Evolutionary conservation across 257 asterid genomes (phyloP).

Genomic region (Penstemon barbatus): DNA sequence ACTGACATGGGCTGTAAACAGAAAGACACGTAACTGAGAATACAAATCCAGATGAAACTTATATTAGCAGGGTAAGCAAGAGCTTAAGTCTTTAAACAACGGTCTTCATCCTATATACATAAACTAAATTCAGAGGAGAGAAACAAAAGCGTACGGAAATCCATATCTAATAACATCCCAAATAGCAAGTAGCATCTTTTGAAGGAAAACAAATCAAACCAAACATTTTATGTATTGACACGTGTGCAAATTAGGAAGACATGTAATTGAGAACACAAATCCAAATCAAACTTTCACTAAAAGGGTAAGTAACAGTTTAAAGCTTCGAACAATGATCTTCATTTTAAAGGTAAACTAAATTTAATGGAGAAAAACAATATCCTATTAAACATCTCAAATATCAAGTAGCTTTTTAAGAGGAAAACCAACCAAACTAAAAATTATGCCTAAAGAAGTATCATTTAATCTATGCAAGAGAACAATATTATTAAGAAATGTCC

Average conservation of each 20-base stretch:
- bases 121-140: not conserved
- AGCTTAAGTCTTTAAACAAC: conserved; percentile 9
- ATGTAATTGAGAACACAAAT: not conserved
- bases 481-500: not conserved
- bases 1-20: not conserved
- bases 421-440: not conserved
- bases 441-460: not conserved
- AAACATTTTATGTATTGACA: not conserved
- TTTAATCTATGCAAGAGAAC: not conserved
- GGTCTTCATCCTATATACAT: not conserved
- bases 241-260: not conserved
- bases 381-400: not conserved
- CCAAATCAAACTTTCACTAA: not conserved
- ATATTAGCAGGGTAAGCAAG: not conserved
- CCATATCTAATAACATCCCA: not conserved
- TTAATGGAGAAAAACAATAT: not conserved
- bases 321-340: conserved; percentile 5
- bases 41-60: conserved; percentile 1
- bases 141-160: not conserved
- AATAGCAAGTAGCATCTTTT: not conserved
- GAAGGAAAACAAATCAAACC: not conserved
- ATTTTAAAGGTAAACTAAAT: not conserved
- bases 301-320: not conserved
- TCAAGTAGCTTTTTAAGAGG: not conserved
- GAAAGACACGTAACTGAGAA: not conserved